Evolutionary conservation across 208 protist species (phyloP), one percentile per base, ranked within the genome.

Genomic region (Phytomonas sp.): DNA sequence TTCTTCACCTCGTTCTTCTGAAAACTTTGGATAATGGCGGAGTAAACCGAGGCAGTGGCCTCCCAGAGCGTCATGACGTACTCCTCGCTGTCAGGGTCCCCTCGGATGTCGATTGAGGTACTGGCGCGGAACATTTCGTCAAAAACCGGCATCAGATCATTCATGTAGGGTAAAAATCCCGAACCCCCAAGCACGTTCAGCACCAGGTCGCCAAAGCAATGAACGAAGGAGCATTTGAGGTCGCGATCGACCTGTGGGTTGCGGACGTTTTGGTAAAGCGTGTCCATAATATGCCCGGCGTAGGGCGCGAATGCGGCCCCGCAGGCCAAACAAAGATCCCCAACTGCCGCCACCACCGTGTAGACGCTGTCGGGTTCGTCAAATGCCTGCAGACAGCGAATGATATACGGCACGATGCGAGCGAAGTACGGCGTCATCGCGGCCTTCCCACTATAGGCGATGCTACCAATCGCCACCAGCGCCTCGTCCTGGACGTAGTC

Each of bases 171-270:
- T 40, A 84, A 79, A 73, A 99, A 98, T 23, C 77, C 66, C n/a
- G 61, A 69, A 11, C 83, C 86, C 29, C 79, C 78, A n/a, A 91
- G 81, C 30, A 98, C 90, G 66, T 97, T 94, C 8, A 99, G 71
- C 5, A 97, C 96, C 52, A 99, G 93, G 76, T 99, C 98, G 36
- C 97, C 96, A 63, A 99, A 92, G 80, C 88, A 94, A 40, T 81
- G 80, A 42, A 98, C 70, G 70, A 98, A 97, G 26, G 79, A 79
- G 69, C 94, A 95, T 83, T 99, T 99, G n/a, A 98, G 78, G 72
- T 92, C 84, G 68, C 88, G 84, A 67, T 97, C 84, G 11, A 98
- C 72, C 26, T 91, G 69, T 19, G 78, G 75, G 73, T 88, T 89
- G 31, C 75, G 36, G 26, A 97, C 77, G 69, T 90, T 89, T 29